Base-by-base conservation (phyloP, 2,329 filamentous ascomycete genomes). In the Capronia coronata region DNA sequence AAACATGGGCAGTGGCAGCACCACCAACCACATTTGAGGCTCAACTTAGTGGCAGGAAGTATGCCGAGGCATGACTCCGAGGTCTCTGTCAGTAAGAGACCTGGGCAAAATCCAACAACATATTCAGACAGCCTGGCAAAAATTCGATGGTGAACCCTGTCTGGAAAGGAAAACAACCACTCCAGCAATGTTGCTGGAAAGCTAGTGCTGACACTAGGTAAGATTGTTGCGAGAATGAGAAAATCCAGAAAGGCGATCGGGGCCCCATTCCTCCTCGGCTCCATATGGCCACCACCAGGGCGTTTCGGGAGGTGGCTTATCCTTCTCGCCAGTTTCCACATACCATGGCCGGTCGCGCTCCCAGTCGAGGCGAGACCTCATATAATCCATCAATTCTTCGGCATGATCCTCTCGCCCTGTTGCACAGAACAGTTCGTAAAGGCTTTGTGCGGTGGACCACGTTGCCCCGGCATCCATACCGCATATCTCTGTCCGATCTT, bases 211-310 rank as follows among this genome's bases (percentile, higher is more conserved):
- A 27, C 13, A 32, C n/a, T 11, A 32, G 29, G 29, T n/a, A 11
- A 32, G 13, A 32, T n/a, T 10, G 29, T n/a, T 10, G 5, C 23
- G 10, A 27, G 10, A 10, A 27, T 10, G 23, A 10, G 23, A 27
- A 10, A 10, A 5, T 10, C 13, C 29, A 6, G 29, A 32, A n/a
- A 8, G 29, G n/a, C 29, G n/a, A 8, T 10, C 29, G 3, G 7
- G 29, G 14, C 1, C 16, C 18, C 3, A 37, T 18, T 25, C 19
- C n/a, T 45, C 42, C 8, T 46, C 10, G 16, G 32, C 14, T 14
- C 14, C 29, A 25, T 19, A 46, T 16, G 43, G 43, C 43, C 43
- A 46, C 43, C 43, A 46, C 43, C 43, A 43, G 3, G 46, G 46
- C 10, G 40, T 40, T n/a, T 9, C 10, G 3, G 46, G 46, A 14